Evolutionary conservation across 1,139 yeast genomes (phyloP).

Genomic region (Lodderomyces theae): DNA sequence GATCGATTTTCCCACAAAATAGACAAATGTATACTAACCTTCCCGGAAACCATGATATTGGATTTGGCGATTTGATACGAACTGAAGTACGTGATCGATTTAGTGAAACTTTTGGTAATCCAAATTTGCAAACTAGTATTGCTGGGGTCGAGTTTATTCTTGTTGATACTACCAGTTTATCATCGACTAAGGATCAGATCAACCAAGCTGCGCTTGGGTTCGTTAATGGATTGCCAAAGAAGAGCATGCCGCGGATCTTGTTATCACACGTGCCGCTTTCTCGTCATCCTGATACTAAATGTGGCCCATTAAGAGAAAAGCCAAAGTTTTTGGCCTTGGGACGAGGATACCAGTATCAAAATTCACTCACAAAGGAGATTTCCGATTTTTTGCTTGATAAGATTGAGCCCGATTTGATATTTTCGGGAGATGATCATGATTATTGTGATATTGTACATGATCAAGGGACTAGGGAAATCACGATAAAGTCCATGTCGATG

Average conservation of each 20-base stretch:
- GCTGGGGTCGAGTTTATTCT: slow-evolving; percentile 46
- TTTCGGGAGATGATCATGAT: slow-evolving; percentile 97
- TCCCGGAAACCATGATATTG: slow-evolving; percentile 60
- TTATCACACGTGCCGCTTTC: slow-evolving; percentile 51
- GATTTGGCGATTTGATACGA: slow-evolving; percentile 50
- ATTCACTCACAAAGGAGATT: slow-evolving; percentile 50
- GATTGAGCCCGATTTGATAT: slow-evolving; percentile 64
- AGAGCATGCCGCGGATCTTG: slow-evolving; percentile 34
- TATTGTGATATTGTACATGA: slow-evolving; percentile 49
- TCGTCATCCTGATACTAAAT: slow-evolving; percentile 32
- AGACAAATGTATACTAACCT: slow-evolving; percentile 21
- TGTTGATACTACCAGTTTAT: slow-evolving; percentile 45
- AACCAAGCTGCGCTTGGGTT: slow-evolving; percentile 30
- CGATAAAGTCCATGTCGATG: slow-evolving; percentile 57
- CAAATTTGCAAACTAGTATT: slow-evolving; percentile 30
- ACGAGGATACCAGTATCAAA: slow-evolving; percentile 54
- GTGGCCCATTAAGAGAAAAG: slow-evolving; percentile 49
- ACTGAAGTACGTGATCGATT: slow-evolving; percentile 38
- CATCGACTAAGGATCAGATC: slow-evolving; percentile 30
- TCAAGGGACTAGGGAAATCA: slow-evolving; percentile 36
- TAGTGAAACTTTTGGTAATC: slow-evolving; percentile 35
- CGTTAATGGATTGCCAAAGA: slow-evolving; percentile 15
- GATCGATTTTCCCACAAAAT: slow-evolving; percentile 29
- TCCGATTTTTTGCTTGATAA: slow-evolving; percentile 55
- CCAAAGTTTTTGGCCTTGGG: slow-evolving; percentile 21